Percentiles rank a stretch among this genome's conserved stretches.
Evolutionary conservation across 768 basidiomycete genomes (phyloP).

Genomic region (Amanita molliuscula): DNA sequence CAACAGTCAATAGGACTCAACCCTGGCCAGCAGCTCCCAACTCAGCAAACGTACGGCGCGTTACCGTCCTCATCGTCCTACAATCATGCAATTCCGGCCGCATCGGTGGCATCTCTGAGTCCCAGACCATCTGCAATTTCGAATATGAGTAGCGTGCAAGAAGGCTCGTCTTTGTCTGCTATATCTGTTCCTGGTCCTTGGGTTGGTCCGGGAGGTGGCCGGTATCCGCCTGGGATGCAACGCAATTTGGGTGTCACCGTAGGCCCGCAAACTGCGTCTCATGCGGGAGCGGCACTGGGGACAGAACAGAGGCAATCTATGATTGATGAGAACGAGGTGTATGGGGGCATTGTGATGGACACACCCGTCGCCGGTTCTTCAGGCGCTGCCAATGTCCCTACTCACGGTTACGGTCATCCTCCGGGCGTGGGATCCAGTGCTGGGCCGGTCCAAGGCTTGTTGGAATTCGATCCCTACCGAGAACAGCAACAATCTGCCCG

Average conservation of each 20-base stretch:
- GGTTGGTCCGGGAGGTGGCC: background rate
- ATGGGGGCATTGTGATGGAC: constrained; percentile 1
- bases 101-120: background rate
- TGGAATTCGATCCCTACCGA: background rate
- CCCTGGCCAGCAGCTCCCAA: background rate
- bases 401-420: background rate
- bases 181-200: background rate
- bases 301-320: background rate
- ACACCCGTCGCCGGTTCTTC: constrained; percentile 2
- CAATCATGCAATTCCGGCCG: background rate
- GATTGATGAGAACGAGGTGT: background rate
- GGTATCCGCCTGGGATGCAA: constrained; percentile 5
- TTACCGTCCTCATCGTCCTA: background rate
- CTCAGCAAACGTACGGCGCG: background rate
- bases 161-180: background rate
- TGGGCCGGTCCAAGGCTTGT: background rate
- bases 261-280: background rate
- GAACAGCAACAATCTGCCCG: constrained; percentile 4
- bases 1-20: background rate
- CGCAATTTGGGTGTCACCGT: background rate
- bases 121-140: background rate
- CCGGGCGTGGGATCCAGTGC: background rate
- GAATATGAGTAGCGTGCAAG: background rate
- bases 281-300: background rate
- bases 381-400: background rate